Percentiles rank a stretch among this genome's conserved stretches.
These are phyloP conservation scores for Coemansia sp. DNA, from an alignment of 192 early-diverging fungal species.

Conservation along the genomic window DNA sequence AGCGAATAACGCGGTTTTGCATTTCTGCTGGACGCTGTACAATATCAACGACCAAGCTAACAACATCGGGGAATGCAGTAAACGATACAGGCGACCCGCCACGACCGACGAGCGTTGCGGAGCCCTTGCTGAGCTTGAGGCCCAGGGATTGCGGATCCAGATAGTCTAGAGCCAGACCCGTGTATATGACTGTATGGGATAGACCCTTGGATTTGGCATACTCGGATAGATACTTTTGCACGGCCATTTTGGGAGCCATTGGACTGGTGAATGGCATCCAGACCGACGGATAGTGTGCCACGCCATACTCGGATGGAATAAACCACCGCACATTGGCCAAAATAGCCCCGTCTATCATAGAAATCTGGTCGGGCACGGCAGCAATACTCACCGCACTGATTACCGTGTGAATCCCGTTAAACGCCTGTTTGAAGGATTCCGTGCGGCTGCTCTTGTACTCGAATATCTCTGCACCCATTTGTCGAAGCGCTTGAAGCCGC, in stretches of 20 bases:
- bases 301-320: conserved; percentile 48
- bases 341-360: conserved; percentile 44
- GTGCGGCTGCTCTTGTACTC: conserved; percentile 10
- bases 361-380: conserved; percentile 22
- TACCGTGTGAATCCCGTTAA: conserved; percentile 28
- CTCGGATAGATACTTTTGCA: conserved; percentile 20
- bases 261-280: conserved; percentile 44
- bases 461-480: conserved; percentile 20
- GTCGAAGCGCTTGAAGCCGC: conserved; percentile 14
- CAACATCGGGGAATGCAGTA: conserved; percentile 24
- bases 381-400: conserved; percentile 32
- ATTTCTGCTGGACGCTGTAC: conserved; percentile 35
- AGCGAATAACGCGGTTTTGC: conserved; percentile 36
- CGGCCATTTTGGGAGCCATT: conserved; percentile 26
- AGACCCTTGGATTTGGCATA: conserved; percentile 16
- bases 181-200: conserved; percentile 40
- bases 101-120: conserved; percentile 44
- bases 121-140: conserved; percentile 14
- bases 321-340: conserved; percentile 45
- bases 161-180: conserved; percentile 47
- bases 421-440: conserved; percentile 16
- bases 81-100: conserved; percentile 37
- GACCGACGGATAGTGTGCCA: conserved; percentile 23
- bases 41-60: conserved; percentile 21
- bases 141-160: conserved; percentile 37